phyloP scores from a whole-genome alignment of 2,329 filamentous ascomycete species.

The Diplodia mutila region DNA sequence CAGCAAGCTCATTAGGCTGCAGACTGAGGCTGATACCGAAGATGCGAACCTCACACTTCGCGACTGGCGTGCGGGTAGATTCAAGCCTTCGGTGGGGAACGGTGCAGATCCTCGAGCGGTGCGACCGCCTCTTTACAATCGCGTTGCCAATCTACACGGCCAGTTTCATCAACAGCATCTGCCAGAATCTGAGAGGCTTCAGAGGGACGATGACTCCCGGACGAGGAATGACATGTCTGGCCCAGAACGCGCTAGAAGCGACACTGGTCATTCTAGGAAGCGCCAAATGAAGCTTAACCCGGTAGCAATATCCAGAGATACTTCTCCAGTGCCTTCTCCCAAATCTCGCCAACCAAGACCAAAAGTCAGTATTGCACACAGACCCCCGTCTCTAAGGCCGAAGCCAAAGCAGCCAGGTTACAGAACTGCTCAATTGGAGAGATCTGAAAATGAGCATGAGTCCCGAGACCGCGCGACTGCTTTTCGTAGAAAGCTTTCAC shows the following conservation, averaged over 20 bases:
- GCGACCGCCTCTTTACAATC: conserved; percentile 31
- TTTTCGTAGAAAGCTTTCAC: conserved; percentile 41
- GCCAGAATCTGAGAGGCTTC: conserved; percentile 6
- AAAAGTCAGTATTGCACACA: neutral
- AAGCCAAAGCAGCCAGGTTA: conserved; percentile 28
- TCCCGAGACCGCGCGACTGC: conserved; percentile 40
- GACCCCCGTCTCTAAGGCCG: neutral
- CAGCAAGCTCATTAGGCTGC: conserved; percentile 57
- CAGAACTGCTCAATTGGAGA: conserved; percentile 49
- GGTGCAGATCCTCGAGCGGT: neutral
- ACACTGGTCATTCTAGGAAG: neutral
- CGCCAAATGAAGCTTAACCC: conserved; percentile 14
- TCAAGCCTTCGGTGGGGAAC: conserved; percentile 30
- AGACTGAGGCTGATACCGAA: conserved; percentile 57
- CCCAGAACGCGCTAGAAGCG: neutral
- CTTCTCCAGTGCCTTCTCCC: neutral
- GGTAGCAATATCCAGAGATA: neutral
- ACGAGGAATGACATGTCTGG: neutral
- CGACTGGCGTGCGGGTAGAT: conserved; percentile 56
- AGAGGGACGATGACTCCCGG: neutral
- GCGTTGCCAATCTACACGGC: conserved; percentile 32
- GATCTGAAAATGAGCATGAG: conserved; percentile 45
- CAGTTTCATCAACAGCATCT: conserved; percentile 6
- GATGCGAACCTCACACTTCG: conserved; percentile 56
- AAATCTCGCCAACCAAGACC: too few species aligned